These are phyloP conservation scores for Collybia nuda DNA, from an alignment of 768 basidiomycete genomes.

Conservation along the genomic window DNA sequence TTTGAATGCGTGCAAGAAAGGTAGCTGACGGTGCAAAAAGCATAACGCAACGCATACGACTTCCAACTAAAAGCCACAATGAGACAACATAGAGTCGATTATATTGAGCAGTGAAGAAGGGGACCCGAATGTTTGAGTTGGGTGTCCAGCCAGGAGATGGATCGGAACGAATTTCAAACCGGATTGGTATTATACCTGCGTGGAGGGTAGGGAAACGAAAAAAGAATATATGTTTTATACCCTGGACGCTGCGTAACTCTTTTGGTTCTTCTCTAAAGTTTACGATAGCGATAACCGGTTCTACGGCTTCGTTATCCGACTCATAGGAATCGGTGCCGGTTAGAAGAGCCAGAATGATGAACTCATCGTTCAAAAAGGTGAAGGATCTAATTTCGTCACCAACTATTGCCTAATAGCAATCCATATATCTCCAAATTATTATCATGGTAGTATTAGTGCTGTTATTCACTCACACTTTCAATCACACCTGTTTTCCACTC, in stretches of 20 bases:
- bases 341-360: slow-evolving; percentile 35
- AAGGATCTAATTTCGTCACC: slow-evolving; percentile 37
- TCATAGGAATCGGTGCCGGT: slow-evolving; percentile 14
- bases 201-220: slow-evolving; percentile 42
- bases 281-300: slow-evolving; percentile 34
- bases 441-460: background rate
- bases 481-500: slow-evolving; percentile 61
- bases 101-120: slow-evolving; percentile 43
- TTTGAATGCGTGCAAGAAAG: slow-evolving; percentile 31
- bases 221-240: slow-evolving; percentile 30
- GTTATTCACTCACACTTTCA: slow-evolving; percentile 43
- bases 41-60: slow-evolving; percentile 27
- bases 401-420: slow-evolving; percentile 18
- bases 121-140: slow-evolving; percentile 29
- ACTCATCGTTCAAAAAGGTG: slow-evolving; percentile 38
- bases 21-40: slow-evolving; percentile 44
- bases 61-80: slow-evolving; percentile 33
- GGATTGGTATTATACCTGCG: slow-evolving; percentile 22
- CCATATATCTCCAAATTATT: background rate
- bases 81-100: slow-evolving; percentile 49
- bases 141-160: slow-evolving; percentile 49
- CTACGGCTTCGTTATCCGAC: slow-evolving; percentile 10
- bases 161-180: slow-evolving; percentile 50
- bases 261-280: slow-evolving; percentile 34
- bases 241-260: slow-evolving; percentile 25